phyloP scores from a whole-genome alignment of 768 basidiomycete species.

The Leccinum subtestaceum region DNA sequence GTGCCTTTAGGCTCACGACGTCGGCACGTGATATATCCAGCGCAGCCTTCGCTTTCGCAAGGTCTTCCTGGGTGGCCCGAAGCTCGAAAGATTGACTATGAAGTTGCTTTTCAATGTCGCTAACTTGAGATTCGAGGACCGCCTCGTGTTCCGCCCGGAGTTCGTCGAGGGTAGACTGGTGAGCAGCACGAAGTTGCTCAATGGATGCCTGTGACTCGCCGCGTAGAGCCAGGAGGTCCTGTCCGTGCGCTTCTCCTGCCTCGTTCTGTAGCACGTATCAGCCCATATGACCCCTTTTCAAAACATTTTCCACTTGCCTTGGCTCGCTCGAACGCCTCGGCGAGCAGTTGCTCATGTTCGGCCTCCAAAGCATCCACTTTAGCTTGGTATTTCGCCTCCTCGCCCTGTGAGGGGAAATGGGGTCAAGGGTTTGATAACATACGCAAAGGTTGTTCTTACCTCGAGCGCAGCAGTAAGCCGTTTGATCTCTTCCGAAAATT shows the following conservation, averaged over 20 bases:
- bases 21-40: conserved; percentile 53
- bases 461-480: conserved; percentile 60
- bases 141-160: conserved; percentile 64
- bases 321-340: conserved; percentile 73
- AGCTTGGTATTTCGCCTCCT: conserved; percentile 65
- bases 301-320: conserved; percentile 49
- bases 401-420: conserved; percentile 41
- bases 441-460: conserved; percentile 38
- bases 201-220: conserved; percentile 62
- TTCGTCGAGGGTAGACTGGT: conserved; percentile 57
- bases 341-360: conserved; percentile 58
- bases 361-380: conserved; percentile 65
- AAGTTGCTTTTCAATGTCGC: conserved; percentile 60
- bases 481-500: conserved; percentile 54
- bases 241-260: conserved; percentile 63
- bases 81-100: conserved; percentile 54
- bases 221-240: conserved; percentile 71
- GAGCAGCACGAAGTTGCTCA: conserved; percentile 64
- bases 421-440: not conserved
- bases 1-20: conserved; percentile 52
- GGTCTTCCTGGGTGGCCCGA: conserved; percentile 82
- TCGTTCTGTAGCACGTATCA: conserved; percentile 49
- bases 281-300: not conserved
- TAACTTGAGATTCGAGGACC: conserved; percentile 54
- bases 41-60: conserved; percentile 67